phyloP scores from a whole-genome alignment of 208 protist genomes.

The Trypanosoma mega region DNA sequence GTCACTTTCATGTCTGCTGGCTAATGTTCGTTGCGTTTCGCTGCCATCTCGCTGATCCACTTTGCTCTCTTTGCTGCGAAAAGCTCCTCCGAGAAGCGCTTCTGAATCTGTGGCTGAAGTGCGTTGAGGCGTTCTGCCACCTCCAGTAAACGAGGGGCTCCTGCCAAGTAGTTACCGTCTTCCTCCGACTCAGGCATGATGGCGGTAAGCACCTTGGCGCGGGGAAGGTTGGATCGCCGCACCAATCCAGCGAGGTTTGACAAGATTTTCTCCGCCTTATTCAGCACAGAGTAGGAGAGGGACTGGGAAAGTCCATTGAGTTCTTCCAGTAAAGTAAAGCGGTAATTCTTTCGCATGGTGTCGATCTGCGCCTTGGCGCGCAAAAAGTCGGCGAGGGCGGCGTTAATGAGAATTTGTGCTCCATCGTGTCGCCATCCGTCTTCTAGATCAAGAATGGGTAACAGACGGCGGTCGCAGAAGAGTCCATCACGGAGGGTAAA shows the following conservation, averaged over 20 bases:
- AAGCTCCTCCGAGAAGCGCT: constrained; percentile 44
- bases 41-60: constrained; percentile 20
- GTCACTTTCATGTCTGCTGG: too few species aligned
- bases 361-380: constrained; percentile 83
- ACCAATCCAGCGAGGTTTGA: constrained; percentile 72
- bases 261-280: constrained; percentile 68
- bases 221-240: constrained; percentile 38
- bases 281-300: constrained; percentile 78
- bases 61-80: constrained; percentile 23
- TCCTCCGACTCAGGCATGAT: constrained; percentile 58
- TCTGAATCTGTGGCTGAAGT: constrained; percentile 78
- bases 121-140: constrained; percentile 60
- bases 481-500: constrained; percentile 81
- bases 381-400: constrained; percentile 81
- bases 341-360: constrained; percentile 73
- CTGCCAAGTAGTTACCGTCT: constrained; percentile 53
- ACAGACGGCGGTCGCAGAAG: constrained; percentile 76
- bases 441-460: constrained; percentile 77
- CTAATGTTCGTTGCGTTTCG: constrained; percentile 5
- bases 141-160: constrained; percentile 53
- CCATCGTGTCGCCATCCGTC: constrained; percentile 86
- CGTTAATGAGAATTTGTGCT: constrained; percentile 86
- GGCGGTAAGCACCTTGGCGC: constrained; percentile 51
- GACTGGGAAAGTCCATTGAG: constrained; percentile 91
- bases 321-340: constrained; percentile 82